These are phyloP conservation scores for Claviceps spartinae DNA, from an alignment of 2,329 filamentous ascomycete species.

Conservation along the genomic window DNA sequence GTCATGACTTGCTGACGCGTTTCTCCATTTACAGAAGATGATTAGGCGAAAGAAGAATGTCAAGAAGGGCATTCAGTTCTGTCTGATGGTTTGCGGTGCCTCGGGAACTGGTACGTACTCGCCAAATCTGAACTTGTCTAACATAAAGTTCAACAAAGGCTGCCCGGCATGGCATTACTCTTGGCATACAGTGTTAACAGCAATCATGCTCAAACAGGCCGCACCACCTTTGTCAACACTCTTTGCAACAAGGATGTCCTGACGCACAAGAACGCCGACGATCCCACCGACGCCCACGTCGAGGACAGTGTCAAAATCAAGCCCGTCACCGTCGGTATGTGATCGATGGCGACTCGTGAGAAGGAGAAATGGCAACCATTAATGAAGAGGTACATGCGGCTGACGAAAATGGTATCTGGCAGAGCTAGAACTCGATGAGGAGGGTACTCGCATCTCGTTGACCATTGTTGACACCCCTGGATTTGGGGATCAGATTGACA, in stretches of 20 bases:
- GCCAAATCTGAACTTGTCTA: neutral
- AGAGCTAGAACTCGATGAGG: slow-evolving; percentile 95
- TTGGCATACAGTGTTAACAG: neutral
- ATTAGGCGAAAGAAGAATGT: slow-evolving; percentile 99
- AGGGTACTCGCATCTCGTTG: slow-evolving; percentile 93
- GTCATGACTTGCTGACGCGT: slow-evolving; percentile 17
- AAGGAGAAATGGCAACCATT: neutral
- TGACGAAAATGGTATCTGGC: slow-evolving; percentile 4
- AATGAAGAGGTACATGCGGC: neutral
- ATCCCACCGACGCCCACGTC: slow-evolving; percentile 73
- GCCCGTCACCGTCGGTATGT: slow-evolving; percentile 84
- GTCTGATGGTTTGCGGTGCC: slow-evolving; percentile 98
- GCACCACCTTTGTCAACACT: slow-evolving; percentile 98
- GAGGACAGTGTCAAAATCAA: slow-evolving; percentile 98
- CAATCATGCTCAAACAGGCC: slow-evolving; percentile 39
- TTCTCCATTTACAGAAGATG: slow-evolving; percentile 53
- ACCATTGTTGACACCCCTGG: slow-evolving; percentile 98
- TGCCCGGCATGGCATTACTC: neutral
- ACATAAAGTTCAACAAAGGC: neutral
- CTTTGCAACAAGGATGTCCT: slow-evolving; percentile 93
- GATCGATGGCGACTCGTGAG: neutral
- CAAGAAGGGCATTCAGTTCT: slow-evolving; percentile 99
- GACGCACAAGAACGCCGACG: slow-evolving; percentile 82
- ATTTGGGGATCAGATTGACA: slow-evolving; percentile 98
- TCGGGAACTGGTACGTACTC: slow-evolving; percentile 77